Conservation (phyloP, 2,329 filamentous ascomycete genomes). For the Seiridium unicorne region DNA sequence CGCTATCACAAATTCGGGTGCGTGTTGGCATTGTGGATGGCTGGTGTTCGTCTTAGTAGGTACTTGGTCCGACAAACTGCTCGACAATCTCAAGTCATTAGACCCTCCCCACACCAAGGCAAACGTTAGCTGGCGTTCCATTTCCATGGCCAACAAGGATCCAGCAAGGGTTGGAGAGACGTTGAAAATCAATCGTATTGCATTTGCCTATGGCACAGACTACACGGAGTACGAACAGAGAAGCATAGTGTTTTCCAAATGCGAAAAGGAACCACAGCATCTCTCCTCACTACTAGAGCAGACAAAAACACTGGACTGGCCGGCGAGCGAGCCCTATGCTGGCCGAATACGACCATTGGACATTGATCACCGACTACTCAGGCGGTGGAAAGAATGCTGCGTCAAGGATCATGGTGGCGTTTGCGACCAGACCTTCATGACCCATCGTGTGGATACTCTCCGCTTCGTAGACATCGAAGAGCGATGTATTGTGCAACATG, state of each 20-base stretch:
- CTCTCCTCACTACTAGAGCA: background rate
- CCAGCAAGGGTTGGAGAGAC: background rate
- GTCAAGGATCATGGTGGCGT: background rate
- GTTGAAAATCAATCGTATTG: background rate
- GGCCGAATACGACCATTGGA: background rate
- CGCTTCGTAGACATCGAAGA: background rate
- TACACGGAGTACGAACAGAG: background rate
- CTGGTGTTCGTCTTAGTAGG: background rate
- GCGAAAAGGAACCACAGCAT: background rate
- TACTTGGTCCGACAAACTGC: background rate
- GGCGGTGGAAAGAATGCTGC: conserved; percentile 1
- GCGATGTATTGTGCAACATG: background rate
- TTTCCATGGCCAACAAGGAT: background rate
- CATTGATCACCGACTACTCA: background rate
- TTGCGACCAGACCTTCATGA: conserved; percentile 3
- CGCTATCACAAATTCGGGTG: background rate
- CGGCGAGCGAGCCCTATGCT: background rate
- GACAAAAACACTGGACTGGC: background rate
- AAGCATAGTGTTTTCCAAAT: background rate
- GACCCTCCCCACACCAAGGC: background rate
- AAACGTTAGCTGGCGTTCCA: background rate
- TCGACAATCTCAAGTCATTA: background rate
- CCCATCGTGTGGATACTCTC: background rate
- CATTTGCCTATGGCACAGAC: background rate
- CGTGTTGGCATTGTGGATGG: background rate